Base-by-base conservation (phyloP, 1,284 basidiomycete species). In the Vanrija pseudolonga region DNA sequence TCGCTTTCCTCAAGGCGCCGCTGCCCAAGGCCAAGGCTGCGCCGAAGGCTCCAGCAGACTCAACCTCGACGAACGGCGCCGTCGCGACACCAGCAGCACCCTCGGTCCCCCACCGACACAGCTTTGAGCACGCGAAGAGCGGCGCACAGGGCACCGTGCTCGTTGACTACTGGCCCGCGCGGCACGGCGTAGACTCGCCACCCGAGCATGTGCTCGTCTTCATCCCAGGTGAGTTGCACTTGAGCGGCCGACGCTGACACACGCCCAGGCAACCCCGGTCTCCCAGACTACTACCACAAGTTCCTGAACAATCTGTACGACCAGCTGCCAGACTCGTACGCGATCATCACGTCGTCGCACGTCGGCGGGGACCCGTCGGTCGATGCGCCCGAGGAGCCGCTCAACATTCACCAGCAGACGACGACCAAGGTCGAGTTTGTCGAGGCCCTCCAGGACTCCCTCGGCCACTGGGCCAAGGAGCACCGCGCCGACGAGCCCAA, bases 211-310 rank as follows among this genome's bases (percentile, higher is more conserved):
- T 73, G 9, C 60, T 58, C 4, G 23, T 73, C n/a, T 72, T 71
- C 58, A 60, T 73, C 5, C 64, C 69, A 4, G 72, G 72, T 71
- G 40, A 45, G 65, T 47, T 14, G 11, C 19, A 17, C 18, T 12
- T 7, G 38, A 36, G 44, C 45, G 15, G 7, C 42, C 18, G 40
- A 37, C 40, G 17, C 24, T 57, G 20, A 55, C 49, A 55, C 49
- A 12, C 3, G 19, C 37, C 22, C 47, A 76, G 76, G 76, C 37
- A 77, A 77, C 57, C 74, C 75, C 6, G 75, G 74, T n/a, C 56
- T 75, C 20, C 54, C 74, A 8, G 65, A 66, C 44, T 78, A 74
- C 62, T 78, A 78, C 58, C 61, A 63, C 19, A 63, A 65, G 2
- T 78, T 76, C 54, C 63, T 76, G 7, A 42, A 38, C 22, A 61